Base-by-base conservation (phyloP, 768 basidiomycete genomes). In the Auriscalpium vulgare region DNA sequence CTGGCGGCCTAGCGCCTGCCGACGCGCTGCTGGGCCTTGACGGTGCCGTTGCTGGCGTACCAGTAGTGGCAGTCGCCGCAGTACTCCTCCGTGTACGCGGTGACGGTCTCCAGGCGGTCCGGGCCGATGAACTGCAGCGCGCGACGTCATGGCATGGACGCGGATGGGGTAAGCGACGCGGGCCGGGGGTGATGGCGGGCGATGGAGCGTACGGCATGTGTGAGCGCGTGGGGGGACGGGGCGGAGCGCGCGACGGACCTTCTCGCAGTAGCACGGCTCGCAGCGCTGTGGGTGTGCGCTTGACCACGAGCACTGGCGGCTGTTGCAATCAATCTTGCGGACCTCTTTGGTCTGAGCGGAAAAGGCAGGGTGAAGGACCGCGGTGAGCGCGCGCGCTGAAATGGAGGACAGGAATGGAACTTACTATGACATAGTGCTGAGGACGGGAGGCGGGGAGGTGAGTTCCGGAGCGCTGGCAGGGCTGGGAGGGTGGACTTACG, bases 361-460 rank as follows among this genome's bases (percentile, higher is more conserved):
- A 51, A 49, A 59, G 59, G 54, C 58, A 23, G 49, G 23, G 56
- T 44, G 51, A 58, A 45, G 52, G 50, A 52, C 47, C 55, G 55
- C 34, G 29, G 4, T 23, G 47, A 43, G 37, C 50, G 37, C 29
- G 53, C 51, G 47, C 23, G 50, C 44, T 37, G 50, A 43, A 60
- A 51, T 14, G 56, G 50, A 51, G 58, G 54, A 29, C 29, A 56
- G 46, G 47, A n/a, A 53, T 56, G 53, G 23, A 56, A 74, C 81
- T 62, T 55, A 85, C 84, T 63, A 83, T 78, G 51, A 82, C 75
- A 70, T 89, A 91, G 76, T 91, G 89, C 78, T 80, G 60, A 51
- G 59, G 54, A n/a, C 49, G 55, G 58, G 51, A 8, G 51, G 50
- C 21, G 60, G 54, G 46, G 63, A 49, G 21, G 47, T 51, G 60